These are phyloP conservation scores for Hyaloscypha hepaticicola DNA, from an alignment of 495 filamentous ascomycete species.

Conservation along the genomic window DNA sequence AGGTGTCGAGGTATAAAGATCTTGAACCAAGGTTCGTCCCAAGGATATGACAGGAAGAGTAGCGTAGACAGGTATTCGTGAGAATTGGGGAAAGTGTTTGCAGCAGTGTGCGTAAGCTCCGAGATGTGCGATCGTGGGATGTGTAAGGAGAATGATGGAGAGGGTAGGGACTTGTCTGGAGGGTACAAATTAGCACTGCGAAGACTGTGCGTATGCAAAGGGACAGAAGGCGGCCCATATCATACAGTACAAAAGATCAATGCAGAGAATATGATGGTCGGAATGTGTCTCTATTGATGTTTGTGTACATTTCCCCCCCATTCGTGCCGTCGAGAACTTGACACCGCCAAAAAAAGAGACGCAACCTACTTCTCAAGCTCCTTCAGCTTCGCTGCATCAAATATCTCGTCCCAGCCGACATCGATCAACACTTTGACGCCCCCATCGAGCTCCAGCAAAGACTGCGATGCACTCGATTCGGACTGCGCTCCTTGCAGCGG, in stretches of 20 bases:
- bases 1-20: slow-evolving; percentile 88
- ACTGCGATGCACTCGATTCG: slow-evolving; percentile 83
- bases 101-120: slow-evolving; percentile 96
- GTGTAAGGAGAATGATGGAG: slow-evolving; percentile 91
- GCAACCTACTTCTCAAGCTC: slow-evolving; percentile 80
- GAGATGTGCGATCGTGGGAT: slow-evolving; percentile 86
- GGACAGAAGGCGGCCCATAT: background rate
- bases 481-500: slow-evolving; percentile 89
- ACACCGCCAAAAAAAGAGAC: slow-evolving; percentile 1
- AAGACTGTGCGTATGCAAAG: background rate
- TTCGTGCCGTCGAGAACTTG: background rate
- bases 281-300: slow-evolving; percentile 29
- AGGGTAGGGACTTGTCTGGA: slow-evolving; percentile 81
- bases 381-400: slow-evolving; percentile 75
- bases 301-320: slow-evolving; percentile 23
- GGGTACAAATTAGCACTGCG: slow-evolving; percentile 19
- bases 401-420: slow-evolving; percentile 92
- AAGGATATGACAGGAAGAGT: slow-evolving; percentile 91
- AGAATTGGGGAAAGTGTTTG: slow-evolving; percentile 90
- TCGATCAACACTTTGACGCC: slow-evolving; percentile 94
- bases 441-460: slow-evolving; percentile 92
- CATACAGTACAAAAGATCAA: background rate
- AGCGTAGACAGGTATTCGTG: slow-evolving; percentile 92
- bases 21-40: slow-evolving; percentile 85
- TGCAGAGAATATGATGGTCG: background rate